Base-by-base conservation (phyloP, 768 basidiomycete genomes). In the Arthromyces matolae region DNA sequence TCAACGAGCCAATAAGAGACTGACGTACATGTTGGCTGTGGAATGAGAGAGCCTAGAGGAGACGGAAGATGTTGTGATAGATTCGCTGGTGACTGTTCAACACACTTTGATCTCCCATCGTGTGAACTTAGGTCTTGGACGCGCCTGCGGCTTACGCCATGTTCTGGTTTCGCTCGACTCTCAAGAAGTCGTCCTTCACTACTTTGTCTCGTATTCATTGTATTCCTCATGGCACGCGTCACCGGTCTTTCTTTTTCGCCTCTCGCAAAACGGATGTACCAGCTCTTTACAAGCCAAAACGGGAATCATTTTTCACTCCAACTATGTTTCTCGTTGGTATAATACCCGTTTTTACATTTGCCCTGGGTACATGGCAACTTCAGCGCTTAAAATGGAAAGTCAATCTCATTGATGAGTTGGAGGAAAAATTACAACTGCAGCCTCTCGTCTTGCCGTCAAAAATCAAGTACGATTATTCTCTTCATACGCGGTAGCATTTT, bases 331-430 rank as follows among this genome's bases (percentile, higher is more conserved):
- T 92, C 24, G 71, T 93, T 50, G 89, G 90, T 25, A 78, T 88
- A 56, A 88, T 96, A 46, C 96, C 96, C 1, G 70, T 97, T 51
- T 84, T 96, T 61, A 92, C 93, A 0, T 92, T 93, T 55, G 86
- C 77, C 13, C 72, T 99, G 51, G 95, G 96, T 14, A 80, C 82
- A 16, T 98, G 95, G 95, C 96, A 99, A 68, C 71, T 99, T 25
- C 80, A 90, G 57, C 81, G 96, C 39, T 77, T 98, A 24, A 80
- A 89, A 64, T 99, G 96, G 96, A 99, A 99, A 68, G 73, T 95
- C 36, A 80, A 81, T 43, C 75, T 99, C 42, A 97, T 98, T 52
- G 90, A 96, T 55, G 90, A 97, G 59, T 75, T 98, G 28, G 88
- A 96, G 63, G 84, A 89, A 66, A 95, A 96, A 67, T 69, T 98